Base-by-base conservation (phyloP, 2,329 filamentous ascomycete species). In the Claviceps sp. region DNA sequence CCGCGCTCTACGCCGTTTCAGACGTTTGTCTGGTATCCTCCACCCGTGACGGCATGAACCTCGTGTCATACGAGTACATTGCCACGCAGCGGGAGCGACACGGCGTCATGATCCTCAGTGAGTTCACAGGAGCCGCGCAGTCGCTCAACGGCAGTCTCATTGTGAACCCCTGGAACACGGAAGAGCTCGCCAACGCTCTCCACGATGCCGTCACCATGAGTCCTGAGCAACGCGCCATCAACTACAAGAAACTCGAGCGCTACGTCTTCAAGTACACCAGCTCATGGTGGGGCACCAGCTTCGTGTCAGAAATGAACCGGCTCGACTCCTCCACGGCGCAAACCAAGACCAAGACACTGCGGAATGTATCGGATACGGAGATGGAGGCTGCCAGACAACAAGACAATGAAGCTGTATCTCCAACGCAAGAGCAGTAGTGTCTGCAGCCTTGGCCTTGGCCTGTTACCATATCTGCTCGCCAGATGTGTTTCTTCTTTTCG, bases 211-310 rank as follows among this genome's bases (percentile, higher is more conserved):
- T 97, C 44, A 95, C 90, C 51, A 96, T 97, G 89, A 85, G 85
- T 50, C 82, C 89, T 17, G 90, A 95, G 68, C 86, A 93, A 70
- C 82, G 89, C 50, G 82, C 84, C 55, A 74, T 84, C 53, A 96
- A 96, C 69, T 96, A 88, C 72, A 81, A 85, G 65, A 96, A 96
- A 69, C 75, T 98, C 54, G 87, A 93, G 65, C 87, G 87, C 70
- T 97, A 97, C 64, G 89, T 97, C 54, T 91, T 90, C 70, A 96
- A 95, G 73, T 97, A 96, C 71, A 98, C 93, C 1, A 94, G 88
- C 66, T 87, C 90, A 10, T 96, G 93, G 84, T 97, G 91, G 91
- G 91, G 91, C 26, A 81, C 90, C 66, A 90, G 85, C 58, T 97
- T 97, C 65, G 89, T 96, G 49, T 80, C 80, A 13, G 91, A 96